Evolutionary conservation across 1,284 basidiomycete genomes (phyloP).

Genomic region (Trichosporon ovoides): DNA sequence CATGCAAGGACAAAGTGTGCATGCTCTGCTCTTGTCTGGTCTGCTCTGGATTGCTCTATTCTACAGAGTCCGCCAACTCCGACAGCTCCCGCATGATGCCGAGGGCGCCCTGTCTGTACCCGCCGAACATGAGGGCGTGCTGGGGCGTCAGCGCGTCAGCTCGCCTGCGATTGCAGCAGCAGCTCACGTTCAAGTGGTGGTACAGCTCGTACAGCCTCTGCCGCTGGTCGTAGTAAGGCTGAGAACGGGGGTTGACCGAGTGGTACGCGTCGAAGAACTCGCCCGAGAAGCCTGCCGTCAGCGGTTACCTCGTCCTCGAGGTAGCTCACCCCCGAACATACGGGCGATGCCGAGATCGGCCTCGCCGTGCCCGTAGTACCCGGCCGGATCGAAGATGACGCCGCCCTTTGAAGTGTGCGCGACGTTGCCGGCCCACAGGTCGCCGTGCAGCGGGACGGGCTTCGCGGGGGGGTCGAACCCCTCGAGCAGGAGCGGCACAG

Average conservation of each 20-base stretch:
- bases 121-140: conserved; percentile 47
- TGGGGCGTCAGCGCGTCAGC: conserved; percentile 23
- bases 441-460: conserved; percentile 77
- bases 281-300: conserved; percentile 56
- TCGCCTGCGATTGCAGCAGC: not conserved
- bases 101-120: conserved; percentile 36
- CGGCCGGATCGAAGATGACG: conserved; percentile 75
- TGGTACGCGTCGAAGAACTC: conserved; percentile 73
- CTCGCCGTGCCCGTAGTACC: conserved; percentile 80
- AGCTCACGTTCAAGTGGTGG: conserved; percentile 68
- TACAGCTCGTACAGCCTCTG: conserved; percentile 74
- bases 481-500: conserved; percentile 67
- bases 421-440: conserved; percentile 61
- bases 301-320: not conserved
- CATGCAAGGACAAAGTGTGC: too few species aligned
- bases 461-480: conserved; percentile 55
- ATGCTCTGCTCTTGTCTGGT: not conserved
- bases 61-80: conserved; percentile 30
- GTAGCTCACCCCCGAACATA: conserved; percentile 64
- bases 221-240: conserved; percentile 68
- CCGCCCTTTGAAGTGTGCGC: conserved; percentile 56
- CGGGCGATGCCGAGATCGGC: conserved; percentile 75
- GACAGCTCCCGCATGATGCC: conserved; percentile 39
- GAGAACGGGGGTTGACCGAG: conserved; percentile 59
- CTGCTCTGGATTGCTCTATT: too few species aligned